phyloP scores from a whole-genome alignment of 1,284 basidiomycete genomes.

The Sporisorium scitamineum region DNA sequence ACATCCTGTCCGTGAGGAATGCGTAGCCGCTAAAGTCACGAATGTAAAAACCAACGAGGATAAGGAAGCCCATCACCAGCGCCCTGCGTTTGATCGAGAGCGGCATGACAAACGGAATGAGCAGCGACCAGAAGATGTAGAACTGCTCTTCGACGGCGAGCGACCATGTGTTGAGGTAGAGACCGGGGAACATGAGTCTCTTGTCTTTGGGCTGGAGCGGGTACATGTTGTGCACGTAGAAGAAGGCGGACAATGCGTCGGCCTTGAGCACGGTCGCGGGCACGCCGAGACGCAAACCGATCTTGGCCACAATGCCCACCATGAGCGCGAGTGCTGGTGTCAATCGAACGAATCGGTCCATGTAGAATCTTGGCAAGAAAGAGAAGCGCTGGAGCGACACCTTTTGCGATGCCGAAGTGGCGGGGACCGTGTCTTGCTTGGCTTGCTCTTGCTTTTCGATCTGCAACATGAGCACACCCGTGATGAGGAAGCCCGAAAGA shows the following conservation, averaged over 20 bases:
- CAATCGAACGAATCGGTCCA: conserved; percentile 36
- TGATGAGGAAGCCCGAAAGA: conserved; percentile 47
- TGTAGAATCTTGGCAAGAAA: conserved; percentile 36
- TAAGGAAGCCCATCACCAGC: conserved; percentile 19
- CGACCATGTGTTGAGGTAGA: conserved; percentile 45
- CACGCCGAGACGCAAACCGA: conserved; percentile 7
- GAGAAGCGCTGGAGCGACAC: conserved; percentile 17
- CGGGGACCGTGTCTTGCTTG: conserved; percentile 5
- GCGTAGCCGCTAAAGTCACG: conserved; percentile 21
- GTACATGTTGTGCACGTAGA: conserved; percentile 36
- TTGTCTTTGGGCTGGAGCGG: conserved; percentile 9
- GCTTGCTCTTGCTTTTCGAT: conserved; percentile 26
- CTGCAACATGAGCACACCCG: conserved; percentile 41
- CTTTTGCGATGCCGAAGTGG: conserved; percentile 2
- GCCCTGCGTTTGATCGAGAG: conserved; percentile 19
- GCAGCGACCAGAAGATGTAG: conserved; percentile 47
- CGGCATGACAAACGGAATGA: conserved; percentile 33
- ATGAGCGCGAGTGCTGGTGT: conserved; percentile 27
- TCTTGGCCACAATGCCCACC: conserved; percentile 18
- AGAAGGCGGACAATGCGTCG: conserved; percentile 28
- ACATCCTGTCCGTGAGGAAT: conserved; percentile 31
- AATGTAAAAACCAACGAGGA: conserved; percentile 23
- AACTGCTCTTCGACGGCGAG: conserved; percentile 50
- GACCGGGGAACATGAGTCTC: conserved; percentile 30
- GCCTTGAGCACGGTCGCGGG: not conserved